Conservation (phyloP, 1,284 basidiomycete species). For the Cryptococcus hybrid region DNA sequence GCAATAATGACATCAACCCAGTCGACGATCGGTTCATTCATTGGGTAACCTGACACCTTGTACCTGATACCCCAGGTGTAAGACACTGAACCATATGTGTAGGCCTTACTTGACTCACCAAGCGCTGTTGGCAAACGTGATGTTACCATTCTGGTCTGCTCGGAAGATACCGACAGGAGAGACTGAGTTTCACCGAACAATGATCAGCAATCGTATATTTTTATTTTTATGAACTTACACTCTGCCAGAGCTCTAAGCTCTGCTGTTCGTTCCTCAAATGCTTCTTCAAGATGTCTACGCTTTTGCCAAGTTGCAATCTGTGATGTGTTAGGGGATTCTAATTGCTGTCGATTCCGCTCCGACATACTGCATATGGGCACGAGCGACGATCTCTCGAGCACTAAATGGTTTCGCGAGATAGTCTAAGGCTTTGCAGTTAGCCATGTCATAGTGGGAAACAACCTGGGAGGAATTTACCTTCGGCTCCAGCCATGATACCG, state of each 20-base stretch:
- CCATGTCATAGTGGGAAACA: background rate
- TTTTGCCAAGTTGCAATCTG: constrained; percentile 43
- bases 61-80: constrained; percentile 17
- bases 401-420: constrained; percentile 47
- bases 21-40: constrained; percentile 10
- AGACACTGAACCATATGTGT: background rate
- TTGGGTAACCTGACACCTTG: constrained; percentile 31
- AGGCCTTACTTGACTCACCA: constrained; percentile 19
- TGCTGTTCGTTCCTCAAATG: constrained; percentile 39
- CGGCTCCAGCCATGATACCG: constrained; percentile 48
- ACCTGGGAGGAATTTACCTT: constrained; percentile 28
- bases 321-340: constrained; percentile 2
- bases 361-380: constrained; percentile 39
- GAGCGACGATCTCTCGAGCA: constrained; percentile 51
- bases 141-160: constrained; percentile 29
- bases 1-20: constrained; percentile 34
- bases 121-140: constrained; percentile 34
- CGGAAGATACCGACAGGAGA: constrained; percentile 47
- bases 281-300: constrained; percentile 33
- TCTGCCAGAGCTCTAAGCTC: constrained; percentile 46
- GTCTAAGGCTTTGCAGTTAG: constrained; percentile 11
- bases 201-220: background rate
- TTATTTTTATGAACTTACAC: constrained; percentile 11
- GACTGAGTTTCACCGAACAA: constrained; percentile 8
- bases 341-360: background rate